Evolutionary conservation across 1,284 basidiomycete species (phyloP).

Genomic region (Trichosporon inkin): DNA sequence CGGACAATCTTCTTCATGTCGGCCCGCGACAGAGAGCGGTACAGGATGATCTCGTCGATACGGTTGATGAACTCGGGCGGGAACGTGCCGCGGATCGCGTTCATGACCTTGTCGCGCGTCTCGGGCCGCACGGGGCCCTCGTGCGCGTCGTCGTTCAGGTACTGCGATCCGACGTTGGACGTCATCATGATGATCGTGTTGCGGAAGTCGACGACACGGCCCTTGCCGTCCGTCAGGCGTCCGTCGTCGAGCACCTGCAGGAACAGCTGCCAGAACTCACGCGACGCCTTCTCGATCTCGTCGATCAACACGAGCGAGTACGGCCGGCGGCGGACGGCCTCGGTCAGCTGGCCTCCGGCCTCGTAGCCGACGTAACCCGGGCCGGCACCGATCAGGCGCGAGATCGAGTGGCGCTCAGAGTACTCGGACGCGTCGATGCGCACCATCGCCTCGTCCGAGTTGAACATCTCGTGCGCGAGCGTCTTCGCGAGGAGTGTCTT

Average conservation of each 20-base stretch:
- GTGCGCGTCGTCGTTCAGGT: constrained; percentile 54
- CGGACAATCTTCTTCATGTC: constrained; percentile 57
- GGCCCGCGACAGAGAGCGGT: constrained; percentile 53
- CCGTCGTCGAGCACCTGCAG: constrained; percentile 59
- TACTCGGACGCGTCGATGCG: constrained; percentile 57
- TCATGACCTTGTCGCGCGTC: constrained; percentile 51
- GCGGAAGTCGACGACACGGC: constrained; percentile 48
- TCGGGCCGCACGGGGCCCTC: constrained; percentile 50
- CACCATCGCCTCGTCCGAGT: constrained; percentile 56
- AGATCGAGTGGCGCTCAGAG: constrained; percentile 56
- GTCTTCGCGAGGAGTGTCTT: constrained; percentile 58
- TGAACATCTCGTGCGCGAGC: constrained; percentile 56
- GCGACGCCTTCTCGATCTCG: constrained; percentile 56
- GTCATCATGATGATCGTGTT: constrained; percentile 56
- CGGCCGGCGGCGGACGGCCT: constrained; percentile 52
- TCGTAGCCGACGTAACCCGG: constrained; percentile 60
- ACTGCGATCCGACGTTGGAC: constrained; percentile 56
- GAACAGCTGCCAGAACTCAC: constrained; percentile 58
- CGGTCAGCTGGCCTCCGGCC: constrained; percentile 56
- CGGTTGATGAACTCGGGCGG: constrained; percentile 59
- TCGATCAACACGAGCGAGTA: constrained; percentile 52
- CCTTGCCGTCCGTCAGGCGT: constrained; percentile 53
- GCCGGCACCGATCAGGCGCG: constrained; percentile 55
- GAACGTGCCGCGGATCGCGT: constrained; percentile 54
- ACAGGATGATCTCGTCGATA: constrained; percentile 56